Evolutionary conservation across 768 basidiomycete species (phyloP).

Genomic region (Trichaptum fuscoviolaceum): DNA sequence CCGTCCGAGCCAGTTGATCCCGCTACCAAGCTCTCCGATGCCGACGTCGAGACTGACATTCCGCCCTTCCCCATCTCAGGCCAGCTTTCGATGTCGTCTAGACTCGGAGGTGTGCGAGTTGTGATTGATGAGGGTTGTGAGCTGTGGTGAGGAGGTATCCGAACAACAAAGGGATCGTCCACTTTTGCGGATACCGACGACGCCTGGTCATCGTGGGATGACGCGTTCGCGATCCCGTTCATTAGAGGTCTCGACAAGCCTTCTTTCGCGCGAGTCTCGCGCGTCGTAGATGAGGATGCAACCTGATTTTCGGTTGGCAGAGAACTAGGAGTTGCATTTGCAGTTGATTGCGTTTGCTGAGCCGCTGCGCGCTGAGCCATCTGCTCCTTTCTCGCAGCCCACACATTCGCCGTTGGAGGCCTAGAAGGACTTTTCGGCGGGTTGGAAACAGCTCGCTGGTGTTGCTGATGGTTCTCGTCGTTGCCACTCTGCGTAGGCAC

Average conservation of each 20-base stretch:
- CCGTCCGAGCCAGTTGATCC: constrained; percentile 2
- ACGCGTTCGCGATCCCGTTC: constrained; percentile 5
- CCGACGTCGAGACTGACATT: constrained; percentile 9
- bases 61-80: constrained; percentile 38
- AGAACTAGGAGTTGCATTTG: constrained; percentile 12
- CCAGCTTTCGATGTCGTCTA: constrained; percentile 36
- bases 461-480: constrained; percentile 17
- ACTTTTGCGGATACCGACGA: constrained; percentile 12
- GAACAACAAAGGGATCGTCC: constrained; percentile 44
- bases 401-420: constrained; percentile 32
- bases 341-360: constrained; percentile 6
- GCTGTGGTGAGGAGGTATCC: constrained; percentile 21
- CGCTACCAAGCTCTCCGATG: constrained; percentile 5
- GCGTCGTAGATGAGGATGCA: constrained; percentile 10
- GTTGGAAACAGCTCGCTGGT: constrained; percentile 15
- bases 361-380: constrained; percentile 25
- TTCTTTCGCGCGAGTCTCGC: constrained; percentile 4
- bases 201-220: constrained; percentile 8
- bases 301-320: constrained; percentile 8
- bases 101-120: constrained; percentile 22
- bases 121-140: constrained; percentile 23
- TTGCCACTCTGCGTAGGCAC: constrained; percentile 10
- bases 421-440: constrained; percentile 14
- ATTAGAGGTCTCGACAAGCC: constrained; percentile 1
- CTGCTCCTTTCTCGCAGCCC: constrained; percentile 39